Evolutionary conservation across 495 filamentous ascomycete genomes (phyloP), one percentile per base, ranked within the genome.

Genomic region (Xylaria grammica): DNA sequence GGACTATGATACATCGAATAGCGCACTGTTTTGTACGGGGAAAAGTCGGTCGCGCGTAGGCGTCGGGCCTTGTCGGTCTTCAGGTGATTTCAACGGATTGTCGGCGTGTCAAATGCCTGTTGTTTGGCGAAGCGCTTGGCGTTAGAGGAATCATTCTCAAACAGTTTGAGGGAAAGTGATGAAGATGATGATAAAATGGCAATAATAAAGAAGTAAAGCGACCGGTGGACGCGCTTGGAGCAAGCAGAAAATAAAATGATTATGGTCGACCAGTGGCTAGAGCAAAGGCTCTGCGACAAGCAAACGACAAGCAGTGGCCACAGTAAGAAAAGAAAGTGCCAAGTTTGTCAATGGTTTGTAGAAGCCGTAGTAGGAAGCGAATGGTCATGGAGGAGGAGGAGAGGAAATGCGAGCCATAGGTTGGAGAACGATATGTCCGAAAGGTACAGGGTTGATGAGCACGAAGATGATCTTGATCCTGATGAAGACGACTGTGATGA

Each of bases 51-150:
- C 40, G 62, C 13, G 51, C 4, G 48, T 15, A 60, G 17, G 42
- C 34, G 30, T 32, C 2, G 8, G 57, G 29, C 4, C 52, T 66
- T 69, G 71, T 63, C 63, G 70, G 60, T 69, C 63, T 63, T 67
- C 71, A 73, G 34, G 71, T 70, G 51, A 69, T 57, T 24, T 62
- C 71, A 62, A 57, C 68, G 67, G 58, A 59, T 65, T 69, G 68
- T 30, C 51, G 52, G 49, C 32, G 54, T 42, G 65, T 70, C 66
- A 69, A 70, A 66, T 67, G 73, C 65, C 77, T 73, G 75, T 74
- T 80, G 77, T 82, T 81, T 80, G 78, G 74, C 77, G 72, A 75
- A 72, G 78, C 79, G 76, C 77, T 81, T 80, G 78, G 74, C 70
- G 80, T 83, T 83, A 83, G 80, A 83, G 75, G 64, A 74, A 75